These are phyloP conservation scores for Yamadazyma atmosphaerica DNA, from an alignment of 1,139 yeast species.

Conservation along the genomic window DNA sequence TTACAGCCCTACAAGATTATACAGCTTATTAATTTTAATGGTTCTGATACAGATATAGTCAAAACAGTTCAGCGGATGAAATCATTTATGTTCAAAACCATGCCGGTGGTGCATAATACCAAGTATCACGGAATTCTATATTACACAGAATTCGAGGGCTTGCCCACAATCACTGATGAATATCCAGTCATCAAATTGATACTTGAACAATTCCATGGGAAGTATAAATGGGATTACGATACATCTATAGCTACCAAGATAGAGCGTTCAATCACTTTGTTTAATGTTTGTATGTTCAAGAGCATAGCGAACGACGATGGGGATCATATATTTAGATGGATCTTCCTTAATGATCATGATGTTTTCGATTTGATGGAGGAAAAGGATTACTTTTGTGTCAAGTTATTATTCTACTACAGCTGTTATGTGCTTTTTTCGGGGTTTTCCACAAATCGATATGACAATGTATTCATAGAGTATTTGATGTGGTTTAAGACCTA, in stretches of 20 bases:
- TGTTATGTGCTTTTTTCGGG: slow-evolving; percentile 21
- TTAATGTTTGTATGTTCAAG: slow-evolving; percentile 10
- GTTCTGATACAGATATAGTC: slow-evolving; percentile 7
- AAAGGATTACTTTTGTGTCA: slow-evolving; percentile 23
- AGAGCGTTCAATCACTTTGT: neutral
- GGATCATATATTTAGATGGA: slow-evolving; percentile 24
- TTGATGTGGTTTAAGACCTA: slow-evolving; percentile 19
- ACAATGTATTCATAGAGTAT: slow-evolving; percentile 26
- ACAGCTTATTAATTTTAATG: slow-evolving; percentile 19
- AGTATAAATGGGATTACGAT: neutral
- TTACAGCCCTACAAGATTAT: slow-evolving; percentile 29
- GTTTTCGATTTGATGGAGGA: slow-evolving; percentile 16
- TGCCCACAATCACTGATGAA: slow-evolving; percentile 1
- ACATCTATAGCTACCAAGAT: neutral
- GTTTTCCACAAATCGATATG: slow-evolving; percentile 15
- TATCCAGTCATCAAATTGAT: neutral
- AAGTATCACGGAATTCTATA: slow-evolving; percentile 1
- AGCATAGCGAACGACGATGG: slow-evolving; percentile 9
- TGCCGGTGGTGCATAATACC: slow-evolving; percentile 6
- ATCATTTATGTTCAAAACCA: neutral
- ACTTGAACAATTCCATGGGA: neutral
- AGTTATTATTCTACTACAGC: slow-evolving; percentile 23
- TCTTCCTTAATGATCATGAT: slow-evolving; percentile 17
- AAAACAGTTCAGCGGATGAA: slow-evolving; percentile 5
- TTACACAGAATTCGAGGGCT: slow-evolving; percentile 1